Percentiles rank a stretch among this genome's conserved stretches.
These are phyloP conservation scores for Starmera pachycereana DNA, from an alignment of 805 yeast species.

Conservation along the genomic window DNA sequence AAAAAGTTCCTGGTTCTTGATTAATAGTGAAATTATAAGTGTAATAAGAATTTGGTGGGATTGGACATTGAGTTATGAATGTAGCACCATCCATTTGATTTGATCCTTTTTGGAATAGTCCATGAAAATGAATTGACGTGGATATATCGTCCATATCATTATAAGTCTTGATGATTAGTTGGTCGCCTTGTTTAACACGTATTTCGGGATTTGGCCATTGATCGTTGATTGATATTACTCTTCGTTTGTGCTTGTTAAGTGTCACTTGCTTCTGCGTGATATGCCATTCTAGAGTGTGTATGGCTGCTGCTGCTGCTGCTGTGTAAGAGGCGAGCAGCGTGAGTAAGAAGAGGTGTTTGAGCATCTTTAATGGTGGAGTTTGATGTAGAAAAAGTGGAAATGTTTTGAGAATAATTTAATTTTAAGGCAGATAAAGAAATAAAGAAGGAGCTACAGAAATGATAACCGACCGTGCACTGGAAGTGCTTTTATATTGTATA, in stretches of 20 bases:
- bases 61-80: slow-evolving; percentile 38
- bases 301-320: background rate
- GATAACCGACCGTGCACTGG: no score
- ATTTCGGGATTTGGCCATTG: slow-evolving; percentile 41
- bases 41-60: slow-evolving; percentile 31
- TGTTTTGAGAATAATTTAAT: no score
- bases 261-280: slow-evolving; percentile 26
- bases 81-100: slow-evolving; percentile 42
- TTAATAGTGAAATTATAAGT: slow-evolving; percentile 31
- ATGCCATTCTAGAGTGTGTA: slow-evolving; percentile 20
- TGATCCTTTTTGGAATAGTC: slow-evolving; percentile 34
- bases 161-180: slow-evolving; percentile 28
- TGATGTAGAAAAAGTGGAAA: background rate
- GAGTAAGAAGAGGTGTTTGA: background rate
- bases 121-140: slow-evolving; percentile 50
- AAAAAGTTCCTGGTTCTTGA: slow-evolving; percentile 36
- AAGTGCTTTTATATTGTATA: no score
- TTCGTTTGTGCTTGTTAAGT: slow-evolving; percentile 34
- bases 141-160: slow-evolving; percentile 28
- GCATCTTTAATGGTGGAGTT: background rate
- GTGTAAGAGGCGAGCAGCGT: no score
- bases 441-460: no score
- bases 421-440: no score
- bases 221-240: slow-evolving; percentile 50
- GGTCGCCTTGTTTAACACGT: slow-evolving; percentile 30